Evolutionary conservation across 2,329 filamentous ascomycete species (phyloP), one percentile per base, ranked within the genome.

Genomic region (Hypoxylon sp.): DNA sequence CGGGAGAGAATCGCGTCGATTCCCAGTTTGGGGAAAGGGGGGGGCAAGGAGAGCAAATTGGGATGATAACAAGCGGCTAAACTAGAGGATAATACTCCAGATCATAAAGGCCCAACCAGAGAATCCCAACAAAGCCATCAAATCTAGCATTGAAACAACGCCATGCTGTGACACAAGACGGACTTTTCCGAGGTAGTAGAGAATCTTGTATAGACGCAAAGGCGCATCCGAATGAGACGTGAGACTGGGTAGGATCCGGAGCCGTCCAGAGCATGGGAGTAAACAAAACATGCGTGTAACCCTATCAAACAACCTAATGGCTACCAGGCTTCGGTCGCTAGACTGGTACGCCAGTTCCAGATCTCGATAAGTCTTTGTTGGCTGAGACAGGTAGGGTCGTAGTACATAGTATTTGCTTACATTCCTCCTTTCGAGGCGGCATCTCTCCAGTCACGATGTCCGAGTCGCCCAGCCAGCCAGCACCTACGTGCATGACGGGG

Each of bases 241-340:
- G 27, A 62, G 46, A 58, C 46, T 58, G 31, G 66, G 65, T 65
- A 60, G 58, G 65, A 68, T 63, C 55, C 58, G 59, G 54, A 63
- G 48, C 54, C 46, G 35, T 42, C 44, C 37, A 31, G 50, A 68
- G 39, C 61, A 48, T 44, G 65, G 65, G 53, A 65, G 60, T 70
- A 68, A 70, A 70, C 62, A 70, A 58, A 65, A 51, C 68, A 68
- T 64, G 65, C 68, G 65, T 70, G 68, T 39, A 66, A 70, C 65
- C 57, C 62, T 64, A 62, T 67, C 39, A 57, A 54, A 62, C 50
- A 24, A 62, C 42, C 65, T 58, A 59, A 57, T 53, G 55, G 46
- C 62, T 63, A 63, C 59, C 65, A 56, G 32, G 52, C 48, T 63
- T 64, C 60, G 57, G 48, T 62, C 54, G 53, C 42, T 65, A 47